Percentiles rank a stretch among this genome's conserved stretches.
These are phyloP conservation scores for Suillus cothurnatus DNA, from an alignment of 768 basidiomycete species.

Conservation along the genomic window DNA sequence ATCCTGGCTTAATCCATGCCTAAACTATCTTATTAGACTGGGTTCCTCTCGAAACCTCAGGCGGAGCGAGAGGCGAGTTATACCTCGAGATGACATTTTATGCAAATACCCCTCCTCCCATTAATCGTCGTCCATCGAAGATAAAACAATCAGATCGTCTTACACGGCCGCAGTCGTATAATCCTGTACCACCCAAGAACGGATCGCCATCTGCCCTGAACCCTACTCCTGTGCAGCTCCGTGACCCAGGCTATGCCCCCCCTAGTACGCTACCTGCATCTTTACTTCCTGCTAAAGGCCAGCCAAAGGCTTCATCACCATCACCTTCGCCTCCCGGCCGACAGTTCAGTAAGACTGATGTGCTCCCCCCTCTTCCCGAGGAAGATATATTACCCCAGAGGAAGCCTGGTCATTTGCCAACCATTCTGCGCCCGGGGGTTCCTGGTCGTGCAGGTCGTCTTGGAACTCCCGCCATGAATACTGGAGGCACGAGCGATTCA, in stretches of 20 bases:
- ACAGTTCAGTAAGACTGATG: conserved; percentile 25
- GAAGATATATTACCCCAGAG: conserved; percentile 22
- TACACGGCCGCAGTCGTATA: conserved; percentile 39
- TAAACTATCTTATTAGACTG: conserved; percentile 52
- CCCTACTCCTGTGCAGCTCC: background rate
- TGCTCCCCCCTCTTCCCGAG: conserved; percentile 45
- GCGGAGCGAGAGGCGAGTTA: conserved; percentile 76
- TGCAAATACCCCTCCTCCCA: conserved; percentile 62
- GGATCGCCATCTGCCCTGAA: conserved; percentile 1
- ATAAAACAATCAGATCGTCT: conserved; percentile 53
- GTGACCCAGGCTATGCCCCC: conserved; percentile 13
- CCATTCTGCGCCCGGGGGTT: conserved; percentile 45
- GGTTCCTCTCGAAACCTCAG: conserved; percentile 60
- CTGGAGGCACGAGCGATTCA: conserved; percentile 18
- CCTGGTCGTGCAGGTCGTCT: conserved; percentile 23
- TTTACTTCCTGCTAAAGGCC: conserved; percentile 25
- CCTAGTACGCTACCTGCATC: conserved; percentile 23
- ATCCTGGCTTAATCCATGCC: background rate
- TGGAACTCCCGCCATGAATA: conserved; percentile 13
- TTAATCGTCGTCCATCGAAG: conserved; percentile 56
- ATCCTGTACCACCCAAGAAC: conserved; percentile 13
- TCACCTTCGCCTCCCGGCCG: conserved; percentile 8
- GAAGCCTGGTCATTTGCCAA: conserved; percentile 33
- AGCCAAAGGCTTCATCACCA: conserved; percentile 5
- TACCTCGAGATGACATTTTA: conserved; percentile 96